phyloP scores from a whole-genome alignment of 192 early-diverging fungal species.

The Oehlia diaphana region DNA sequence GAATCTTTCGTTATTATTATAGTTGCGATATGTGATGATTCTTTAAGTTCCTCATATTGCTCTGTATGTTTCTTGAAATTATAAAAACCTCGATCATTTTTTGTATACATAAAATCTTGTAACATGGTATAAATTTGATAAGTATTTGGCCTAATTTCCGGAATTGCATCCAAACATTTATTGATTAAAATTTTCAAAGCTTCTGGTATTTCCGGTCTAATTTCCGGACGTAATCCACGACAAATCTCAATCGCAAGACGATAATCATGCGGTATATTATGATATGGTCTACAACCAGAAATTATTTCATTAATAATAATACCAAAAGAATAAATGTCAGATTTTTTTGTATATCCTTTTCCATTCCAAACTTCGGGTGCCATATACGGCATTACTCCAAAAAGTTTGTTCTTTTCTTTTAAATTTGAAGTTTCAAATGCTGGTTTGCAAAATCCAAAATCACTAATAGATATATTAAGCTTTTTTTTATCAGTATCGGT shows the following conservation, averaged over 20 bases:
- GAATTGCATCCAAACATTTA: background rate
- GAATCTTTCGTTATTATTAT: too few species aligned
- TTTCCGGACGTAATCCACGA: background rate
- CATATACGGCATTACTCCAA: conserved; percentile 41
- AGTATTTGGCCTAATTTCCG: background rate
- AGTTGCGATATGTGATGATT: too few species aligned
- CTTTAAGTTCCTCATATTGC: too few species aligned
- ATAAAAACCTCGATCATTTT: background rate
- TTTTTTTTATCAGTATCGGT: too few species aligned
- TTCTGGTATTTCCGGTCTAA: background rate
- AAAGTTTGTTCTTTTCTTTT: background rate
- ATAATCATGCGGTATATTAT: background rate
- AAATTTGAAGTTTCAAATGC: background rate
- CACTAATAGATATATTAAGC: background rate
- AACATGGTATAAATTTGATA: background rate
- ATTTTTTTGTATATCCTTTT: conserved; percentile 33
- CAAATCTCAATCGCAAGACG: background rate
- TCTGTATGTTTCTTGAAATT: too few species aligned
- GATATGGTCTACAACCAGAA: conserved; percentile 35
- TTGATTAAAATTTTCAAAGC: background rate
- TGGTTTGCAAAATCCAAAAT: background rate
- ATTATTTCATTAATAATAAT: conserved; percentile 44
- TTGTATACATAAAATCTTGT: background rate
- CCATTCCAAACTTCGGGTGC: conserved; percentile 38
- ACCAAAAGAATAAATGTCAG: conserved; percentile 42